Evolutionary conservation across 306 rosid species (phyloP), one percentile per base, ranked within the genome.

Genomic region (Cicer judaicum): DNA sequence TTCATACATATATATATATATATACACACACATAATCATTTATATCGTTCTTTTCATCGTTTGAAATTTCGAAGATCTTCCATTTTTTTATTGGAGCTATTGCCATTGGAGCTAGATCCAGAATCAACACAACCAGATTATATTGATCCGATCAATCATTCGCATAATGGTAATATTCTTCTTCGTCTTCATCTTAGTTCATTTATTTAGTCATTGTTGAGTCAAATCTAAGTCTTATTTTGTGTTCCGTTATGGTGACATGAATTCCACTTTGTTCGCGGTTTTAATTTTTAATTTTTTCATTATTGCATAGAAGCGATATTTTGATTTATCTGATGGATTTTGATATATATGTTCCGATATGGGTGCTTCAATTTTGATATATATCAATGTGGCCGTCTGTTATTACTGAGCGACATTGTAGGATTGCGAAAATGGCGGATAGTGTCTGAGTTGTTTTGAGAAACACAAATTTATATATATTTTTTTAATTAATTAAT

Each of bases 101-200:
- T 53, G 41, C 60, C 80, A 56, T 79, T 71, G 72, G 67, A 70
- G 80, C 89, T 85, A 85, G 97, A 94, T 90, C 93, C 89, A 65
- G 73, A 68, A 77, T 79, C 83, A 75, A 12, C 64, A 47, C 19
- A 13, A 34, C n/a, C 43, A 76, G 88, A 62, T 77, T 88, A 48
- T 79, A 87, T 82, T 85, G 92, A 89, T 91, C 92, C 12, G 87
- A 92, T 85, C 87, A 84, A 76, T 77, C 56, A 75, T 80, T 48
- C 39, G 19, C 49, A 47, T 14, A 70, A 94, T 94, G 98, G 98
- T 94, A 94, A 47, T 48, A 73, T 73, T 72, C 68, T 7, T 64
- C 34, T 64, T 55, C 64, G 7, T 64, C 14, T 46, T 36, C 14
- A 1, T 39, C 53, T 7, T 7, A 29, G 4, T 38, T 49, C 36